A percentile compares a stretch with the other conserved stretches of the same genome.
phyloP scores from a whole-genome alignment of 306 rosid genomes.

The Quercus parvula region DNA sequence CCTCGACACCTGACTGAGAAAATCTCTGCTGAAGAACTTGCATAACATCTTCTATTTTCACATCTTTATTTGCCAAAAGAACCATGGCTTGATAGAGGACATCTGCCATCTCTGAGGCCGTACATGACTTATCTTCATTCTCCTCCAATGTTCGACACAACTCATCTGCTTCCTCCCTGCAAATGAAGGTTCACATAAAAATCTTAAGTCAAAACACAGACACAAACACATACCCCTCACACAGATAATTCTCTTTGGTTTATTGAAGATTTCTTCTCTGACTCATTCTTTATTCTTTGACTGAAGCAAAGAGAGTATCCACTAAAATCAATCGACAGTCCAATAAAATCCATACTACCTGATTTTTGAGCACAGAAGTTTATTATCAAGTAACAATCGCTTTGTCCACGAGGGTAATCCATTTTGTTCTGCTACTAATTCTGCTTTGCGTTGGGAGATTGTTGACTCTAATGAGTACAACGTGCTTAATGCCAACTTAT shows the following conservation, averaged over 20 bases:
- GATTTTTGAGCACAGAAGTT: conserved; percentile 76
- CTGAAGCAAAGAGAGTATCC: background rate
- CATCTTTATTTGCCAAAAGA: conserved; percentile 59
- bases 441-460: conserved; percentile 68
- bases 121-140: conserved; percentile 54
- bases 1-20: conserved; percentile 84
- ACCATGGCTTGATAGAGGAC: conserved; percentile 83
- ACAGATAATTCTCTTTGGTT: background rate
- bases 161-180: conserved; percentile 83
- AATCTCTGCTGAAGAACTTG: conserved; percentile 66
- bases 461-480: conserved; percentile 65
- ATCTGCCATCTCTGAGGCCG: conserved; percentile 87
- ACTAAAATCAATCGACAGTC: background rate
- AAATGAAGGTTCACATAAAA: background rate
- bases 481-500: conserved; percentile 61
- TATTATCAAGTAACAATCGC: conserved; percentile 51
- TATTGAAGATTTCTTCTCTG: too few species aligned
- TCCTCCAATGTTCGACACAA: conserved; percentile 75
- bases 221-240: background rate
- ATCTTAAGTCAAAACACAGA: background rate
- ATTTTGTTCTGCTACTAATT: conserved; percentile 32
- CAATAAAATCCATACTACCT: conserved; percentile 33
- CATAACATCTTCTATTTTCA: conserved; percentile 78
- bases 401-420: conserved; percentile 82
- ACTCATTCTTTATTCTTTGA: too few species aligned